These are phyloP conservation scores for Dactylis glomerata DNA, from an alignment of 176 grass and related monocot genomes.

Conservation along the genomic window DNA sequence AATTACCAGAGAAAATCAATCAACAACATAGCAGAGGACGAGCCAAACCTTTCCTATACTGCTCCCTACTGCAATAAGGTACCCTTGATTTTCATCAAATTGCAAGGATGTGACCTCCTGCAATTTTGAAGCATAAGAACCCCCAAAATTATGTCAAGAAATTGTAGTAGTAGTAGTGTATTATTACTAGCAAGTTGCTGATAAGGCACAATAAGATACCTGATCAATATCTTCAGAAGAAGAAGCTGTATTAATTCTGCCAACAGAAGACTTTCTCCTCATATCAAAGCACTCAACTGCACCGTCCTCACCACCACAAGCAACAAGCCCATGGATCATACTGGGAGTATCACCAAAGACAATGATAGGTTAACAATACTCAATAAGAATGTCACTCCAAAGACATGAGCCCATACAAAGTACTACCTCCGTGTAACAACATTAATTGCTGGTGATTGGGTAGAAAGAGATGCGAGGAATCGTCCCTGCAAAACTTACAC, in stretches of 20 bases:
- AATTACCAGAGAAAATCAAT: neutral
- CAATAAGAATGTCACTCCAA: conserved; percentile 10
- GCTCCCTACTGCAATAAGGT: conserved; percentile 81
- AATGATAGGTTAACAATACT: conserved; percentile 4
- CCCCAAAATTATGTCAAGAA: conserved; percentile 14
- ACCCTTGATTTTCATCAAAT: conserved; percentile 90
- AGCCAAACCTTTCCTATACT: conserved; percentile 71
- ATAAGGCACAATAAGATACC: conserved; percentile 36
- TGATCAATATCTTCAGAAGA: conserved; percentile 68
- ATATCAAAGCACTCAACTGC: conserved; percentile 96
- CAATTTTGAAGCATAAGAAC: conserved; percentile 25
- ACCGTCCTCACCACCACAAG: conserved; percentile 93
- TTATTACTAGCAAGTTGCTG: conserved; percentile 2
- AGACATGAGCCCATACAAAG: conserved; percentile 12
- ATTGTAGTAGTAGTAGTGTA: neutral
- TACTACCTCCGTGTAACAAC: conserved; percentile 71
- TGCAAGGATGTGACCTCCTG: conserved; percentile 88
- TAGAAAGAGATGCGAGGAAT: conserved; percentile 76
- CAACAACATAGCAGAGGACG: conserved; percentile 11
- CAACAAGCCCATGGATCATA: conserved; percentile 76
- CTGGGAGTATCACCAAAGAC: conserved; percentile 38
- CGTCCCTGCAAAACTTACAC: conserved; percentile 55
- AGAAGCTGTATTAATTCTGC: conserved; percentile 67
- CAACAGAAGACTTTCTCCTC: conserved; percentile 79
- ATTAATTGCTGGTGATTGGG: conserved; percentile 88